These are phyloP conservation scores for Lepiota subincarnata DNA, from an alignment of 768 basidiomycete species.

Conservation along the genomic window DNA sequence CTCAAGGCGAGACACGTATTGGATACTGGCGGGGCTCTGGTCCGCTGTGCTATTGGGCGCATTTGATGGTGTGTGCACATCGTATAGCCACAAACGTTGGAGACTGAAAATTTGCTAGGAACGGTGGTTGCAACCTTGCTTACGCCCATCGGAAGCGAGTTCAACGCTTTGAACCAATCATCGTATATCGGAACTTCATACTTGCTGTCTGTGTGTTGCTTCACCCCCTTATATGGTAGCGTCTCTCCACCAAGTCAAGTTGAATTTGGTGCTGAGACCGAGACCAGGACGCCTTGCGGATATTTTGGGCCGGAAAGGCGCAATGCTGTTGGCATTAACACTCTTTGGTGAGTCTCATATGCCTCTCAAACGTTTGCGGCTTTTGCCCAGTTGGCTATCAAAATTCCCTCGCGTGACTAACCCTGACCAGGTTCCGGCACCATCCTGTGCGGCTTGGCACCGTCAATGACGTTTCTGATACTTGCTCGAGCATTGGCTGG, in stretches of 20 bases:
- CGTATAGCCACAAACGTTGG: slow-evolving; percentile 3
- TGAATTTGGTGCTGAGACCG: slow-evolving; percentile 15
- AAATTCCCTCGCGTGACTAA: slow-evolving; percentile 14
- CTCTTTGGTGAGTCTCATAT: slow-evolving; percentile 84
- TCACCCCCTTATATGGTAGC: slow-evolving; percentile 84
- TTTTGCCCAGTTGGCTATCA: not conserved
- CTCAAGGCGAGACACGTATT: slow-evolving; percentile 51
- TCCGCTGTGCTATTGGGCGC: slow-evolving; percentile 81
- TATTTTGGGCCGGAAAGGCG: slow-evolving; percentile 79
- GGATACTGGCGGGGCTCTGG: slow-evolving; percentile 79
- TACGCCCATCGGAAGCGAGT: slow-evolving; percentile 82
- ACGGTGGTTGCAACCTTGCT: slow-evolving; percentile 86
- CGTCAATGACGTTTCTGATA: slow-evolving; percentile 81
- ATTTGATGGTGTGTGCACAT: slow-evolving; percentile 60
- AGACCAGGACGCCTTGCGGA: slow-evolving; percentile 73
- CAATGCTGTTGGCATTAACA: slow-evolving; percentile 79
- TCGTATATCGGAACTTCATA: slow-evolving; percentile 90
- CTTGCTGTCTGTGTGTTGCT: slow-evolving; percentile 84
- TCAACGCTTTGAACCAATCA: slow-evolving; percentile 72
- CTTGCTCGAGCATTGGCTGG: slow-evolving; percentile 82
- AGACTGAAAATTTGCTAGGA: slow-evolving; percentile 35
- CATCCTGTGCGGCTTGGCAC: slow-evolving; percentile 79
- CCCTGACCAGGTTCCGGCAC: slow-evolving; percentile 66
- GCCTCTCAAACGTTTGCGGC: not conserved
- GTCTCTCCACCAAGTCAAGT: slow-evolving; percentile 9